Evolutionary conservation across 1,284 basidiomycete species (phyloP), one percentile per base, ranked within the genome.

Genomic region (Cutaneotrichosporon arboriforme): DNA sequence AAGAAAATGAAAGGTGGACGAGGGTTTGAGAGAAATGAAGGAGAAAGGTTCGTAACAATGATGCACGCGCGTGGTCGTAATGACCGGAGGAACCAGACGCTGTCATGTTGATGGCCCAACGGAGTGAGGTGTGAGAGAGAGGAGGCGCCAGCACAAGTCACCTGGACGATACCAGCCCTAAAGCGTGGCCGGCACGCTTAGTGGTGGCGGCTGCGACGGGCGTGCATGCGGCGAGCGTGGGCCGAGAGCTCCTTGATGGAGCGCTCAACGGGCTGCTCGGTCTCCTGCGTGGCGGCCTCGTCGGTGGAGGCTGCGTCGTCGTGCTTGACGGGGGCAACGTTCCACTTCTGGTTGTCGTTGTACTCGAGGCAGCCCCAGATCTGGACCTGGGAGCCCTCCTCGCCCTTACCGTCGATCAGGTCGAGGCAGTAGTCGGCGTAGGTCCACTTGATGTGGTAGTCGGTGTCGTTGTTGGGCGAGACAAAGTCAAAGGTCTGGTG

Each of bases 281-380:
- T 12, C 17, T 40, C 37, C 15, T 38, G 15, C 37, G 33, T 22
- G 31, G 35, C 35, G 14, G 21, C 20, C 17, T 14, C 45, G 31
- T 10, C 23, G 8, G 49, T 18, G 13, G 42, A 4, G 18, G 34
- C 40, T 9, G 34, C 17, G 22, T 21, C 54, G 41, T 48, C 34
- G 35, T 42, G 26, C 42, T 44, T 35, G 15, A 67, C 62, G 49
- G 66, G 62, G 40, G 51, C 55, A 49, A 68, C 64, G 31, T 46
- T 52, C 69, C 69, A 73, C 42, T 61, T 51, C 57, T 73, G 71
- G 60, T 73, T 70, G 49, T 57, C 54, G 62, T 72, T 73, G 46
- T 54, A 46, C 33, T 39, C 21, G 56, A 52, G 55, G 57, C 71
- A 72, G 18, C 46, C 53, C 71, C 71, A 73, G 34, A 68, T 51